Percentiles rank a stretch among this genome's conserved stretches.
These are phyloP conservation scores for Venturia nashicola DNA, from an alignment of 2,329 filamentous ascomycete genomes.

Conservation along the genomic window DNA sequence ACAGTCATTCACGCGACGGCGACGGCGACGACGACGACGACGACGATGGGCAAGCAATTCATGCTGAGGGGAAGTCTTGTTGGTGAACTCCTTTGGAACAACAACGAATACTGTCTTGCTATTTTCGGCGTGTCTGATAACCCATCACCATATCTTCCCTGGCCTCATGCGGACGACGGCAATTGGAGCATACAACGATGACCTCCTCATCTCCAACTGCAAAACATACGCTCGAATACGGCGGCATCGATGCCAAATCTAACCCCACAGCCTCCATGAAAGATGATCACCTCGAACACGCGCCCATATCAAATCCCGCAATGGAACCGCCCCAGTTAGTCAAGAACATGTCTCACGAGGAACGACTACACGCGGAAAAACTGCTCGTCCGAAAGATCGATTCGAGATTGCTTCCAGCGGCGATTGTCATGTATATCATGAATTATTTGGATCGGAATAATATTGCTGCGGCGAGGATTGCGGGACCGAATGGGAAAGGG, in stretches of 20 bases:
- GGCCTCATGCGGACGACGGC: not conserved
- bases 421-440: constrained; percentile 38
- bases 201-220: not conserved
- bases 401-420: constrained; percentile 51
- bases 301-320: not conserved
- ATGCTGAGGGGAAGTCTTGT: not conserved
- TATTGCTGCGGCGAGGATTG: constrained; percentile 52
- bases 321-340: constrained; percentile 22
- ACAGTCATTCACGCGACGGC: too few relatives aligned
- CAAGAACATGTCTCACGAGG: constrained; percentile 35
- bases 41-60: not conserved
- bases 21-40: not conserved
- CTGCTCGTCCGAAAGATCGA: constrained; percentile 60
- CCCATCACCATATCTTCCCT: not conserved
- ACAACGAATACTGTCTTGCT: not conserved
- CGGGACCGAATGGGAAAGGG: constrained; percentile 31
- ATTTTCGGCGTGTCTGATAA: not conserved
- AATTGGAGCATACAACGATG: not conserved
- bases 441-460: constrained; percentile 48
- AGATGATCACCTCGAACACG: not conserved
- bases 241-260: not conserved
- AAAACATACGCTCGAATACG: not conserved
- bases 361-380: constrained; percentile 42
- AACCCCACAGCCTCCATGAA: not conserved
- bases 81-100: not conserved